Percentiles rank a stretch among this genome's conserved stretches.
Conservation (phyloP, 139 green algal genomes). For the Dunaliella primolecta region DNA sequence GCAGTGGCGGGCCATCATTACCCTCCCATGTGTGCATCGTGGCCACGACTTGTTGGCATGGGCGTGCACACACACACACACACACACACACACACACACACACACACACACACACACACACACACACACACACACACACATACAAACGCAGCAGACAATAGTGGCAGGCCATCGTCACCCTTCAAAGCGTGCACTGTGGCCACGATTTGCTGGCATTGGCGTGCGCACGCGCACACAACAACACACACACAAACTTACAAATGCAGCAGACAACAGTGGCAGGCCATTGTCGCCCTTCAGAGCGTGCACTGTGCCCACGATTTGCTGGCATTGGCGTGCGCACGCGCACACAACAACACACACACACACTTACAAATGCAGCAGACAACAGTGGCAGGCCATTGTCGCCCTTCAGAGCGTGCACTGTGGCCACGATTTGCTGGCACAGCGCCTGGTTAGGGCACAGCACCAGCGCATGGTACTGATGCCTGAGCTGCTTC, state of each 20-base stretch:
- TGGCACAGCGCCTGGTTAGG: conserved; percentile 82
- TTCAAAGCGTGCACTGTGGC: background rate
- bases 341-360: too few species aligned
- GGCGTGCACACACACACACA: too few species aligned
- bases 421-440: conserved; percentile 62
- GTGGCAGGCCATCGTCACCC: background rate
- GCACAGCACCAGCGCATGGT: conserved; percentile 78
- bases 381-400: conserved; percentile 44
- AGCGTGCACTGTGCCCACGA: background rate
- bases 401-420: conserved; percentile 15
- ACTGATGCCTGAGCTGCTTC: conserved; percentile 6
- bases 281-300: background rate
- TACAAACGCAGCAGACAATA: conserved; percentile 2
- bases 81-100: too few species aligned
- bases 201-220: background rate
- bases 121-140: background rate
- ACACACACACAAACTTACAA: background rate
- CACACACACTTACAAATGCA: conserved; percentile 10
- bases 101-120: too few species aligned
- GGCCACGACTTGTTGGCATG: background rate
- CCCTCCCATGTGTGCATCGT: too few species aligned
- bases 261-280: background rate
- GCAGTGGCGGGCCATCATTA: too few species aligned
- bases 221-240: too few species aligned
- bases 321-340: background rate